Conservation (phyloP, 2,329 filamentous ascomycete species). For the Lachnellula subtilissima region DNA sequence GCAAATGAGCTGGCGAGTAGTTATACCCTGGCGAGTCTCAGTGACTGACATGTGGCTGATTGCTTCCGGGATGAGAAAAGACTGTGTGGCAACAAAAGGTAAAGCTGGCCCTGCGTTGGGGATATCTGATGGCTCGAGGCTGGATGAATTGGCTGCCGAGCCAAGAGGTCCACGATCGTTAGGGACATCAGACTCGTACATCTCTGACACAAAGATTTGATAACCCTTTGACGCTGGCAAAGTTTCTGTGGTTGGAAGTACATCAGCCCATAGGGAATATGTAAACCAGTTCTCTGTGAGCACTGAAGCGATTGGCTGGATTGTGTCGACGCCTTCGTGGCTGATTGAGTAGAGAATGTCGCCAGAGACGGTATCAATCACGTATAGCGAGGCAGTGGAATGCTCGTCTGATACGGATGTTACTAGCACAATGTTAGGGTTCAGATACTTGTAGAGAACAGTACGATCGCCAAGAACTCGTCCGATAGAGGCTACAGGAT, state of each 20-base stretch:
- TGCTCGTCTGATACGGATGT: conserved; percentile 58
- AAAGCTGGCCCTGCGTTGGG: conserved; percentile 50
- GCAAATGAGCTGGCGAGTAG: conserved; percentile 74
- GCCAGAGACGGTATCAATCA: conserved; percentile 84
- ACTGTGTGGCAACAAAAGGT: conserved; percentile 73
- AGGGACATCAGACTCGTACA: conserved; percentile 78
- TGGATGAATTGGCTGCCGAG: conserved; percentile 68
- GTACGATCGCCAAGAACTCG: conserved; percentile 85
- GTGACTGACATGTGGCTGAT: conserved; percentile 78
- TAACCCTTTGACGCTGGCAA: conserved; percentile 70
- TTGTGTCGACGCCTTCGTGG: conserved; percentile 69
- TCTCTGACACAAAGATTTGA: conserved; percentile 78
- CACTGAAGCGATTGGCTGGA: conserved; percentile 68
- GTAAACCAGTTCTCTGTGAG: conserved; percentile 94
- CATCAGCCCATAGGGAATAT: conserved; percentile 69
- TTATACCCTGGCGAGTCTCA: conserved; percentile 88
- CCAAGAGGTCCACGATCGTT: conserved; percentile 82
- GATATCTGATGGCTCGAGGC: conserved; percentile 59
- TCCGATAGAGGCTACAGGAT: conserved; percentile 91
- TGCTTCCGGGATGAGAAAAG: conserved; percentile 75
- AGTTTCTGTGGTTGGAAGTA: conserved; percentile 53
- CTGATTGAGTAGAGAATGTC: conserved; percentile 67
- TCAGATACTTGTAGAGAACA: conserved; percentile 97
- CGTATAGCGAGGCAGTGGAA: conserved; percentile 63
- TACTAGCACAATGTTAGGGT: conserved; percentile 76